Conservation (phyloP, 2,329 filamentous ascomycete species). For the Phyllosticta paracitricarpa region DNA sequence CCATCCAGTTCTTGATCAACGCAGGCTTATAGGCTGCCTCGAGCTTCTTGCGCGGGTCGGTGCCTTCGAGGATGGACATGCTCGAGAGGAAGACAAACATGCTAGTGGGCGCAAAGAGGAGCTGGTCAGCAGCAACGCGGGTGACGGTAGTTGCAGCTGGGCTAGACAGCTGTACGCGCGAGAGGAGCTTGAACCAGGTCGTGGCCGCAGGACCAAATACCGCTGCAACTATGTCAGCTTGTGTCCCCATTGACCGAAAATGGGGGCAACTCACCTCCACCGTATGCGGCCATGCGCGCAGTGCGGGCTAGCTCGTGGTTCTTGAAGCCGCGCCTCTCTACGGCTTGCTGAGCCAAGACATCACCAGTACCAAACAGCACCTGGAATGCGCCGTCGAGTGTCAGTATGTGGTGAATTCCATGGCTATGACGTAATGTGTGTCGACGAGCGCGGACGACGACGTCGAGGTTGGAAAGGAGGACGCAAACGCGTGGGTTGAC, state of each 20-base stretch:
- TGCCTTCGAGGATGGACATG: conserved; percentile 75
- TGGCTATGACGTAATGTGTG: neutral
- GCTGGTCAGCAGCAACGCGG: conserved; percentile 69
- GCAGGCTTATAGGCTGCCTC: conserved; percentile 59
- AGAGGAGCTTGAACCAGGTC: conserved; percentile 75
- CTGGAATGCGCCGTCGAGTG: conserved; percentile 24
- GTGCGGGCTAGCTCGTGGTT: conserved; percentile 65
- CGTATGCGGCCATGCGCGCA: conserved; percentile 70
- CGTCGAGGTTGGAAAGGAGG: neutral
- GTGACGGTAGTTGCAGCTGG: conserved; percentile 62
- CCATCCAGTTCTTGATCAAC: conserved; percentile 71
- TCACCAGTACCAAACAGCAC: conserved; percentile 90
- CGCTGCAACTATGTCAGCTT: conserved; percentile 33
- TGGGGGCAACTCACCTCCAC: conserved; percentile 49
- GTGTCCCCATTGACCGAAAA: neutral
- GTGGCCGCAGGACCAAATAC: conserved; percentile 84
- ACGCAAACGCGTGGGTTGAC: neutral
- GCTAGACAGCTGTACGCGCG: conserved; percentile 52
- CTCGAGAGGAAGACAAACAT: conserved; percentile 70
- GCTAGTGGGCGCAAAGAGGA: conserved; percentile 73
- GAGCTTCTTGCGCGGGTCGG: conserved; percentile 56
- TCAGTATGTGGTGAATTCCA: neutral
- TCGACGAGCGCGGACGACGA: neutral
- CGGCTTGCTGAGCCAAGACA: conserved; percentile 77
- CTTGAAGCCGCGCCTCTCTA: conserved; percentile 68